Percentiles rank a stretch among this genome's conserved stretches.
phyloP scores from a whole-genome alignment of 139 green algal genomes.

The Nannochloris sp. region DNA sequence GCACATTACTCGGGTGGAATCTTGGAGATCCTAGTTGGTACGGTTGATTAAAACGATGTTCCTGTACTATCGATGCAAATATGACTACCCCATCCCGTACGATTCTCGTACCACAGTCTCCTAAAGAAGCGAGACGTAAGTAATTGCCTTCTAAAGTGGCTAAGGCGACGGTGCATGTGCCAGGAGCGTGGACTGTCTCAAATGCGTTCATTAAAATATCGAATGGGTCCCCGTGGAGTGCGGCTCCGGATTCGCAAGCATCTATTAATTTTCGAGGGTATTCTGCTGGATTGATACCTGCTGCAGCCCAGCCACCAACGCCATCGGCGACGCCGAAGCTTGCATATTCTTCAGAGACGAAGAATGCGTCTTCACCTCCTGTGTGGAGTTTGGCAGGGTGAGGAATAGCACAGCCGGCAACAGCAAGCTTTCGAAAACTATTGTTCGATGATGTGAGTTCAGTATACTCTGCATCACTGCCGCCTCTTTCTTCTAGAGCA shows the following conservation, averaged over 20 bases:
- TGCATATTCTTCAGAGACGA: conserved; percentile 51
- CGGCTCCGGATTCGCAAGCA: conserved; percentile 1
- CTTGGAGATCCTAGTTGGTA: conserved; percentile 67
- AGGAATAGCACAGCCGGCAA: conserved; percentile 24
- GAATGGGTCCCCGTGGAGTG: neutral
- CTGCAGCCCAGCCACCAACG: conserved; percentile 79
- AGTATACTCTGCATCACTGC: neutral
- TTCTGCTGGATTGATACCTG: conserved; percentile 73
- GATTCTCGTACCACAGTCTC: conserved; percentile 70
- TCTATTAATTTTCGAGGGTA: conserved; percentile 62
- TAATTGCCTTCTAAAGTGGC: conserved; percentile 1
- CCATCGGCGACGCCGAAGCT: conserved; percentile 80
- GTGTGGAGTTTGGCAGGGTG: conserved; percentile 70
- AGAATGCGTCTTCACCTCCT: conserved; percentile 85
- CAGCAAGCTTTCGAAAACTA: conserved; percentile 7
- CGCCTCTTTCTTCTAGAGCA: neutral
- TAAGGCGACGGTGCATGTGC: conserved; percentile 26
- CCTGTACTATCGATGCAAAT: conserved; percentile 67
- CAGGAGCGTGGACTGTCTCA: conserved; percentile 14
- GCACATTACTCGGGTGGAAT: conserved; percentile 2
- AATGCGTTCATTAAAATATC: conserved; percentile 29
- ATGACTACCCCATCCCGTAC: conserved; percentile 55
- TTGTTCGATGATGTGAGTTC: neutral
- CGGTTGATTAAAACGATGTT: conserved; percentile 96
- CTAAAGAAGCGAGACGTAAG: conserved; percentile 67